phyloP scores from a whole-genome alignment of 768 basidiomycete genomes.

The Termitomyces sp. region DNA sequence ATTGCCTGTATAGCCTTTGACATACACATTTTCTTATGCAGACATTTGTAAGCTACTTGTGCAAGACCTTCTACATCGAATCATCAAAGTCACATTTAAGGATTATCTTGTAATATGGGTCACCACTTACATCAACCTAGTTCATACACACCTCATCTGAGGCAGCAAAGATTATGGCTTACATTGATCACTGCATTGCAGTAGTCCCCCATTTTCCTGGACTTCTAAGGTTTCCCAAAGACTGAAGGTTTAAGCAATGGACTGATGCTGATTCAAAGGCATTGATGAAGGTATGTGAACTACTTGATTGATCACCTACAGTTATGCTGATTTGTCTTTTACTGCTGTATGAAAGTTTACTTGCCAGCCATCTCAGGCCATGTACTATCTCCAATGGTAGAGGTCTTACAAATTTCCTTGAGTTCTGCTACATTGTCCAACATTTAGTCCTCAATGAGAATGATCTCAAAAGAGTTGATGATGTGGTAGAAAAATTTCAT shows the following conservation, averaged over 20 bases:
- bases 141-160: background rate
- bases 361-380: slow-evolving; percentile 8
- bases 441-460: slow-evolving; percentile 12
- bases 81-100: background rate
- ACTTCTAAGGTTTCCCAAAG: background rate
- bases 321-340: background rate
- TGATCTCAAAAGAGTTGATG: slow-evolving; percentile 19
- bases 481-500: slow-evolving; percentile 22
- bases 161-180: background rate
- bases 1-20: background rate
- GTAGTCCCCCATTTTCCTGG: slow-evolving; percentile 10
- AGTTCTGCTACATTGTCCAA: slow-evolving; percentile 27
- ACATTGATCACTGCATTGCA: slow-evolving; percentile 13
- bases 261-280: background rate
- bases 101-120: background rate
- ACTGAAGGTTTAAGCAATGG: background rate
- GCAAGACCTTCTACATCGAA: background rate
- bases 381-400: slow-evolving; percentile 14
- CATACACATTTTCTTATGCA: background rate
- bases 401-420: slow-evolving; percentile 18
- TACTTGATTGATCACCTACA: background rate
- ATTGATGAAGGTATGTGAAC: background rate
- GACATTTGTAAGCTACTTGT: background rate
- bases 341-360: slow-evolving; percentile 9
- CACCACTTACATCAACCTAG: slow-evolving; percentile 14